Percentiles rank a stretch among this genome's conserved stretches.
These are phyloP conservation scores for Xylaria hypoxylon DNA, from an alignment of 2,329 filamentous ascomycete genomes.

Conservation along the genomic window DNA sequence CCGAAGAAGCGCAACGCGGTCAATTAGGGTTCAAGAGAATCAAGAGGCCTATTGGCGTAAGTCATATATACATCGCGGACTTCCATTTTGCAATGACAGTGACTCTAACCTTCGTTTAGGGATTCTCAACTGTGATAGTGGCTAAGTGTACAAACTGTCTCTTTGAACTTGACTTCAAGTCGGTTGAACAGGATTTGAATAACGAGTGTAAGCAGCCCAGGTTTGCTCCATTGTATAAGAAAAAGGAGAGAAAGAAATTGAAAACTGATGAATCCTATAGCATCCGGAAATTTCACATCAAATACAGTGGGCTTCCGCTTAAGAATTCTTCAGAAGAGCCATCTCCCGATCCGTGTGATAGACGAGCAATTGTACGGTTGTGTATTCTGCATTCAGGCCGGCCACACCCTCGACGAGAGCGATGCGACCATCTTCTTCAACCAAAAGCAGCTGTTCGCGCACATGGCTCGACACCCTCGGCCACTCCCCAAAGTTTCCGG, in stretches of 20 bases:
- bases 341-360: slow-evolving; percentile 61
- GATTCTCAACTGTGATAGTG: slow-evolving; percentile 57
- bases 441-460: slow-evolving; percentile 64
- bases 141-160: slow-evolving; percentile 66
- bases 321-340: slow-evolving; percentile 67
- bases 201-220: slow-evolving; percentile 56
- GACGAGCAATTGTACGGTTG: slow-evolving; percentile 68
- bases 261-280: slow-evolving; percentile 47
- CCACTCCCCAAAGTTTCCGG: slow-evolving; percentile 63
- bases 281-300: slow-evolving; percentile 61
- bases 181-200: slow-evolving; percentile 64
- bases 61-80: slow-evolving; percentile 30
- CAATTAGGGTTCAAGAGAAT: slow-evolving; percentile 63
- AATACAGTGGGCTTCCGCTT: slow-evolving; percentile 63
- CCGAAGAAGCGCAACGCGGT: slow-evolving; percentile 62
- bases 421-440: slow-evolving; percentile 69
- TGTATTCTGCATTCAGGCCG: slow-evolving; percentile 64
- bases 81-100: slow-evolving; percentile 9
- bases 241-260: background rate
- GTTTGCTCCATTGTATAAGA: background rate
- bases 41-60: slow-evolving; percentile 60
- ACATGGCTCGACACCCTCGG: slow-evolving; percentile 65
- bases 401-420: slow-evolving; percentile 63
- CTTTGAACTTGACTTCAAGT: slow-evolving; percentile 65
- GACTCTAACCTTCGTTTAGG: slow-evolving; percentile 47